Evolutionary conservation across 305 asterid species (phyloP), one percentile per base, ranked within the genome.

Genomic region (Ajuga reptans): DNA sequence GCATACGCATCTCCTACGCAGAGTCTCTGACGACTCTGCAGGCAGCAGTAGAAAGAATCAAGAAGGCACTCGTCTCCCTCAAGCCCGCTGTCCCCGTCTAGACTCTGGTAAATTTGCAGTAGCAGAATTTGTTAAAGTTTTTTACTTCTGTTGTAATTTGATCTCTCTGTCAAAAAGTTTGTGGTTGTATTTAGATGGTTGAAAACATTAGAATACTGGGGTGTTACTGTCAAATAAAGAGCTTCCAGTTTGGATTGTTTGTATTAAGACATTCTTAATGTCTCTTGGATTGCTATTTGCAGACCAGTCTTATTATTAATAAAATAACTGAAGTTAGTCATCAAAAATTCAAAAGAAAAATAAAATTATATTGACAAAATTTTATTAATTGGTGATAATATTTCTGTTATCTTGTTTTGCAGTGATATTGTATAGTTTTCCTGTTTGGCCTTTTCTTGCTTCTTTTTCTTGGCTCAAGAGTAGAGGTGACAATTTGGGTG

Each of bases 1-100:
- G 98, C 83, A 84, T 91, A 41, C 95, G 98, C 4, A 91, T 91
- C 78, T 91, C 96, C 0, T 91, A 91, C 64, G 95, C 98, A 4
- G 95, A 77, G 60, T 84, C 96, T 1, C 84, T 91, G 18, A 53
- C 86, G 59, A 83, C 88, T 8, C 71, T 91, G 73, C 84, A 85
- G 82, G 90, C 82, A 4, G 98, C 95, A 0, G 81, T 85, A 0
- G 89, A 79, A 45, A 81, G 88, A 71, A 91, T 89, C 47, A 85
- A 84, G 82, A 63, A 31, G 46, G 94, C 96, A 10, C 77, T 91
- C 51, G 4, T 70, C 41, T 53, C 81, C 51, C 85, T 87, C 53
- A 85, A 73, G 72, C 80, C 90, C 34, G 79, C 85, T 29, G 69
- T 84, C 34, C 76, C 78, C 4, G 87, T 74, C 68, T 88, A 77